Conservation (phyloP, 805 yeast species). For the Lachancea sp. region DNA sequence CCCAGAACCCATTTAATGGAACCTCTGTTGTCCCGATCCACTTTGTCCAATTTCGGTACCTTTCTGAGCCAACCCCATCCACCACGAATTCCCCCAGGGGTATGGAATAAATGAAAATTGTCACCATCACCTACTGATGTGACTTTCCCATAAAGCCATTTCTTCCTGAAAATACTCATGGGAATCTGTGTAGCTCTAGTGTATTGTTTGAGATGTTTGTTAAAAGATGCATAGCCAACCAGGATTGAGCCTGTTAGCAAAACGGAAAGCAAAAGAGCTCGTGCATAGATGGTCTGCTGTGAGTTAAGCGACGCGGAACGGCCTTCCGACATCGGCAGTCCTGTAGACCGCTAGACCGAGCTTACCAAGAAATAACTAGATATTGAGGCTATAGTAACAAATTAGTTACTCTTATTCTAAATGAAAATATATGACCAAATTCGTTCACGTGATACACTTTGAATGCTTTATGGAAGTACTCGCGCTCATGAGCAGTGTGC, state of each 20-base stretch:
- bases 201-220: conserved; percentile 43
- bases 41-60: conserved; percentile 46
- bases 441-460: no score
- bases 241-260: conserved; percentile 36
- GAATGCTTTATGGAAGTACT: no score
- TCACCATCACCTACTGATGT: conserved; percentile 95
- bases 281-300: conserved; percentile 15
- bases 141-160: conserved; percentile 61
- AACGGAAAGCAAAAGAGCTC: conserved; percentile 27
- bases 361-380: neutral
- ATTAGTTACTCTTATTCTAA: neutral
- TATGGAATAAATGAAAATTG: conserved; percentile 84
- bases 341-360: neutral
- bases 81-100: conserved; percentile 80
- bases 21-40: neutral
- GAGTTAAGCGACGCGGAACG: conserved; percentile 3
- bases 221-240: conserved; percentile 40
- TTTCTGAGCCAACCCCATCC: conserved; percentile 93
- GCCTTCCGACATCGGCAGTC: conserved; percentile 10
- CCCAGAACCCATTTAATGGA: neutral
- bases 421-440: no score
- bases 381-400: neutral
- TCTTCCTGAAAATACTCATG: conserved; percentile 35
- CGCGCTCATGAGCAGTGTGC: no score
- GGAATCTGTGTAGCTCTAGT: conserved; percentile 50